Evolutionary conservation across 1,284 basidiomycete genomes (phyloP).

Genomic region (Inonotus obliquus): DNA sequence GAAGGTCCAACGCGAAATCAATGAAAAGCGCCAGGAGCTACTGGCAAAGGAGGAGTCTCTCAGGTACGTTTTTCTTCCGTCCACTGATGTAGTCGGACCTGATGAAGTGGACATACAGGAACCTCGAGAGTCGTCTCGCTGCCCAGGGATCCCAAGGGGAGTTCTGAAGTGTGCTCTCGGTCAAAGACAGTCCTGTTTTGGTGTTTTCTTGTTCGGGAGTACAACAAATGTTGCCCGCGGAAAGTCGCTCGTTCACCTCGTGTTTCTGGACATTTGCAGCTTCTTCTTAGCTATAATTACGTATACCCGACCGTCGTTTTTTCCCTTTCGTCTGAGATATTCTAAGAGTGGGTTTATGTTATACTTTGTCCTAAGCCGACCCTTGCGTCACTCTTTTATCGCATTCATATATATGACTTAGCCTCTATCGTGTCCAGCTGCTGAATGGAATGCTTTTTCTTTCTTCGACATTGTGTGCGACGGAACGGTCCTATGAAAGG

Average conservation of each 20-base stretch:
- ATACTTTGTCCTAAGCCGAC: conserved; percentile 6
- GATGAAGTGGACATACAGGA: conserved; percentile 41
- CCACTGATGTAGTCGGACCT: not conserved
- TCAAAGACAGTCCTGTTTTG: conserved; percentile 3
- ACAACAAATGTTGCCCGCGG: not conserved
- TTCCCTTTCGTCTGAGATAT: not conserved
- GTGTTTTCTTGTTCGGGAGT: conserved; percentile 2
- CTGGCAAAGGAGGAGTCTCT: conserved; percentile 90
- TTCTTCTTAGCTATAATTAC: conserved; percentile 3
- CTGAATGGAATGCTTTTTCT: not conserved
- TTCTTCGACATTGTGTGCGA: not conserved
- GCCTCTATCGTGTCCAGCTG: not conserved
- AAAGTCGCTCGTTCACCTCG: not conserved
- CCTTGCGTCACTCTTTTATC: conserved; percentile 14
- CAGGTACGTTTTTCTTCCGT: conserved; percentile 42
- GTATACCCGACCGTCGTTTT: conserved; percentile 10
- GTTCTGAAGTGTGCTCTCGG: conserved; percentile 19
- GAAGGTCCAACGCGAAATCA: conserved; percentile 97
- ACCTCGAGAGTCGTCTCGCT: conserved; percentile 85
- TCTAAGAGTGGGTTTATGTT: conserved; percentile 12
- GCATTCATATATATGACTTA: conserved; percentile 7
- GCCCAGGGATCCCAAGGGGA: conserved; percentile 63
- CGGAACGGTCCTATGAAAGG: not conserved
- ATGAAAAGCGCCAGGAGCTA: conserved; percentile 97
- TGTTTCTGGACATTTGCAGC: conserved; percentile 9